Evolutionary conservation across 257 asterid species (phyloP), one percentile per base, ranked within the genome.

Genomic region (Anisodus acutangulus): DNA sequence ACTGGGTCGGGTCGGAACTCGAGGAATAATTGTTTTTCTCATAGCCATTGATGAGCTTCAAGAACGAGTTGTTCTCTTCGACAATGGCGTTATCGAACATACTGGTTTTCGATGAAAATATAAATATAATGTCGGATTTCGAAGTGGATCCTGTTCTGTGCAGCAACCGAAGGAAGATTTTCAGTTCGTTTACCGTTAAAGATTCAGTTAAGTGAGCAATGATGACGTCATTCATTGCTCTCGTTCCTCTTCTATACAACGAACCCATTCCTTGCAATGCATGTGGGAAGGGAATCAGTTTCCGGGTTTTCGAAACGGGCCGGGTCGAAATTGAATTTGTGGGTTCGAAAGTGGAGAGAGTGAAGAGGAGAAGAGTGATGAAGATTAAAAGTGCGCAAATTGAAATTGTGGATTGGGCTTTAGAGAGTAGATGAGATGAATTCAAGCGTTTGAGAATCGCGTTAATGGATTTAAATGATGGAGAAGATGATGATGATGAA

Each of bases 201-300:
- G 92, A 89, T 72, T 91, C 97, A 15, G 12, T 59, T 4, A 88
- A 90, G 78, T 95, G 98, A 68, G 95, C 98, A 5, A 95, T 93
- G 41, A 95, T 83, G 68, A 95, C 88, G 78, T 94, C 95, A 79
- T 85, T 90, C 99, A 96, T 93, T 1, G 97, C 94, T 83, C 91
- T 78, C 19, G 95, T 91, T 16, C 99, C 99, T 80, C 94, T 86
- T 19, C 98, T 84, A 79, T 94, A 91, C 45, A 93, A 62, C 58
- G 90, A 87, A 43, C 99, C 98, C 98, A 96, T 91, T 1, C 98
- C 96, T 22, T 96, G 99, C 89, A 96, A 85, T 60, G 99, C 98
- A 66, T 84, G 94, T 4, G 86, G 10, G 2, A 92, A 45, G 35
- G 35, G 1, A 0, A 84, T 5, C 19, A 60, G 35, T 31, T 31